These are phyloP conservation scores for Monilinia fructigena DNA, from an alignment of 2,329 filamentous ascomycete genomes.

Conservation along the genomic window DNA sequence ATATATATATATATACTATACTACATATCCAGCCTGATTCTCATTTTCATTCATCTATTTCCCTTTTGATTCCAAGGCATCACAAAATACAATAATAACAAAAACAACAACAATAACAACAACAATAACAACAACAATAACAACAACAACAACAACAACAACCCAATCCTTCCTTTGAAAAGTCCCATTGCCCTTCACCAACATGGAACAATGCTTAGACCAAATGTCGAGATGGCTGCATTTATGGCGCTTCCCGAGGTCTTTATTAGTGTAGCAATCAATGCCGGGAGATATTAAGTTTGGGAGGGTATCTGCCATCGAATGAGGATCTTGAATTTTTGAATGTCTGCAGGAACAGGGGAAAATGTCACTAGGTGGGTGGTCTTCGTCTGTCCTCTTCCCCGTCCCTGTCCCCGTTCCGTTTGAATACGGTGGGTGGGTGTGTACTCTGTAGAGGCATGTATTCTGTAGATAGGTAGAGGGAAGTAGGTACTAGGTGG, in stretches of 20 bases:
- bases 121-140: neutral
- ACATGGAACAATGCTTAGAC: neutral
- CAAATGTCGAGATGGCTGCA: constrained; percentile 18
- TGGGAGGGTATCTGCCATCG: constrained; percentile 8
- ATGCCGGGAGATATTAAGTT: constrained; percentile 16
- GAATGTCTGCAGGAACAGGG: constrained; percentile 18
- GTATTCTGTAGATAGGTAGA: too few species aligned
- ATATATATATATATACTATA: too few species aligned
- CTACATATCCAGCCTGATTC: too few species aligned
- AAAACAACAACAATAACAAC: neutral
- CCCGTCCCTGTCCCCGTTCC: neutral
- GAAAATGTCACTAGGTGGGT: too few species aligned
- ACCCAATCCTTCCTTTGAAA: neutral
- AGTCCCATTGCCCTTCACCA: neutral
- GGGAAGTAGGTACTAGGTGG: too few species aligned
- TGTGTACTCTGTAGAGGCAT: too few species aligned
- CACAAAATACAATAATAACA: neutral
- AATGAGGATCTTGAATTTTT: neutral
- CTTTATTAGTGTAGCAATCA: constrained; percentile 4
- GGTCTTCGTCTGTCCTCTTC: neutral
- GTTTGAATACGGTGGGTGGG: too few species aligned
- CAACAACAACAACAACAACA: neutral
- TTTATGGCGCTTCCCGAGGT: constrained; percentile 15
- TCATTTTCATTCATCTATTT: neutral
- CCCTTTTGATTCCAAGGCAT: neutral